Evolutionary conservation across 1,139 yeast species (phyloP).

Genomic region (Yamadazyma oceani): DNA sequence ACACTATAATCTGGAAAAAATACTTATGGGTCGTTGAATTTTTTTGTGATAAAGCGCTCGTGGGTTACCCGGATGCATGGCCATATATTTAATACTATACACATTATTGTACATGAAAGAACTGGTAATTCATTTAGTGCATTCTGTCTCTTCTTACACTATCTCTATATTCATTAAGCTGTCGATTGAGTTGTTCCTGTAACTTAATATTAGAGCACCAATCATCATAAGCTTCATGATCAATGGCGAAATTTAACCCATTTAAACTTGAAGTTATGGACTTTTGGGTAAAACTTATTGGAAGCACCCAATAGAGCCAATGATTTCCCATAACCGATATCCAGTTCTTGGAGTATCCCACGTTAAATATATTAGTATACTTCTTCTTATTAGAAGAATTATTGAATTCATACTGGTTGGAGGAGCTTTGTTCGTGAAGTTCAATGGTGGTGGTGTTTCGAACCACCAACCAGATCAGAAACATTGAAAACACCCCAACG

Average conservation of each 20-base stretch:
- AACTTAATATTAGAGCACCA: constrained; percentile 43
- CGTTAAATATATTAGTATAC: constrained; percentile 69
- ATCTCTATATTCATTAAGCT: constrained; percentile 34
- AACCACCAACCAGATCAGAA: constrained; percentile 59
- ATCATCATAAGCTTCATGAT: constrained; percentile 41
- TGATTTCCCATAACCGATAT: constrained; percentile 66
- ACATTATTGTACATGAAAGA: background rate
- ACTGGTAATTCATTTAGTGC: background rate
- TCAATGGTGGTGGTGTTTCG: constrained; percentile 82
- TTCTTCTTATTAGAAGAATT: constrained; percentile 32
- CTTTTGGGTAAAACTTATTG: constrained; percentile 39
- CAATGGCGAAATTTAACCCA: constrained; percentile 54
- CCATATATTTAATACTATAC: too few relatives aligned
- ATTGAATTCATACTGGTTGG: constrained; percentile 34
- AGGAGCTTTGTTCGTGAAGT: constrained; percentile 43
- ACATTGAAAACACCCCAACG: constrained; percentile 55
- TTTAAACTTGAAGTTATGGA: constrained; percentile 31
- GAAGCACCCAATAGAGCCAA: constrained; percentile 70
- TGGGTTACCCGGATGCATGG: too few relatives aligned
- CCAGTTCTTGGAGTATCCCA: constrained; percentile 68
- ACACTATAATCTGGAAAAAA: too few relatives aligned
- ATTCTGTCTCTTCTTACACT: background rate
- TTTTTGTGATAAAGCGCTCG: too few relatives aligned
- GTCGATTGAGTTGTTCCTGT: constrained; percentile 50
- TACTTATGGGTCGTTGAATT: too few relatives aligned